Conservation (phyloP, 495 filamentous ascomycete genomes). For the Lophiotrema nucula region DNA sequence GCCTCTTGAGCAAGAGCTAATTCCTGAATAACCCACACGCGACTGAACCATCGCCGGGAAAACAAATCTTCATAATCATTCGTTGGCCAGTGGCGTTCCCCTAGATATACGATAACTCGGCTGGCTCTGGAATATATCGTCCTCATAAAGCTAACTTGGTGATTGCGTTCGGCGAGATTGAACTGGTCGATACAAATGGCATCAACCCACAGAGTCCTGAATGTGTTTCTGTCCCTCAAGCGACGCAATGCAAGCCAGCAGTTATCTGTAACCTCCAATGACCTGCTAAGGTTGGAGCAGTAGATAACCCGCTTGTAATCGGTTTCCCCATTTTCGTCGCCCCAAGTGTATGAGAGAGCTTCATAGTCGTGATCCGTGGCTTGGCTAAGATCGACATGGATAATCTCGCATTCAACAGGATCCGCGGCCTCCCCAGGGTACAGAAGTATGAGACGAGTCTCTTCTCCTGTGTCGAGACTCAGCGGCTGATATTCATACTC, state of each 20-base stretch:
- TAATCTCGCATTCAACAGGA: background rate
- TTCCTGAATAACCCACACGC: slow-evolving; percentile 10
- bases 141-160: slow-evolving; percentile 34
- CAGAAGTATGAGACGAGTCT: background rate
- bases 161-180: slow-evolving; percentile 17
- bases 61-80: background rate
- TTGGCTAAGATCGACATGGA: slow-evolving; percentile 3
- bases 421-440: background rate
- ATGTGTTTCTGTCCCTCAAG: background rate
- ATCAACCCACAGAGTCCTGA: slow-evolving; percentile 27
- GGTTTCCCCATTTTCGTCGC: background rate
- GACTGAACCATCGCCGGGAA: slow-evolving; percentile 4
- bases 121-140: slow-evolving; percentile 29
- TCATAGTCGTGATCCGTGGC: slow-evolving; percentile 1
- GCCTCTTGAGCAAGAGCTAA: slow-evolving; percentile 1
- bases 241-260: background rate
- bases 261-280: background rate
- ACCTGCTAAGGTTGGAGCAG: background rate
- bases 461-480: background rate
- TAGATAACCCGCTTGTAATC: background rate
- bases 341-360: slow-evolving; percentile 6
- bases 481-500: background rate
- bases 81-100: background rate
- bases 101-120: slow-evolving; percentile 32
- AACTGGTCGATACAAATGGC: slow-evolving; percentile 33